phyloP scores from a whole-genome alignment of 495 filamentous ascomycete species.

The Symbiotaphrina buchneri region DNA sequence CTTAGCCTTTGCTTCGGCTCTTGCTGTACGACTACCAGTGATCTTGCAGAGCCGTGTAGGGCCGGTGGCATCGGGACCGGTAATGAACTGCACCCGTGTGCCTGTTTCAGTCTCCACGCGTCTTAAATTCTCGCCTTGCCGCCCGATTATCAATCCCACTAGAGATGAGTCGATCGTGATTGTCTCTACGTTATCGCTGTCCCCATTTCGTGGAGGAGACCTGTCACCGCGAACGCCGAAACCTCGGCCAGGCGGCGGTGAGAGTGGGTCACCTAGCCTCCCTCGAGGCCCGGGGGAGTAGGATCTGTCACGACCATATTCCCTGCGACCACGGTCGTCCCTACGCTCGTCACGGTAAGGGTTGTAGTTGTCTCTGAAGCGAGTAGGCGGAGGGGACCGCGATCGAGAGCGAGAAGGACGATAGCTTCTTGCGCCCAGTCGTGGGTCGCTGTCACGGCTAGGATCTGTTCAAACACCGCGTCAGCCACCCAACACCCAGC shows the following conservation, averaged over 20 bases:
- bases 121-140: constrained; percentile 60
- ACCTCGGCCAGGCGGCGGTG: constrained; percentile 15
- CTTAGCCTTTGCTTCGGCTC: constrained; percentile 45
- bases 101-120: constrained; percentile 54
- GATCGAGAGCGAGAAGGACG: constrained; percentile 42
- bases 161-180: constrained; percentile 56
- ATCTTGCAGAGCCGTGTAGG: constrained; percentile 58
- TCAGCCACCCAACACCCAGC: neutral
- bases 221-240: constrained; percentile 20
- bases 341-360: constrained; percentile 61
- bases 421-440: constrained; percentile 23
- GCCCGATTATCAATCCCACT: constrained; percentile 67
- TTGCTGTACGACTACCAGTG: constrained; percentile 37
- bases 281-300: constrained; percentile 31
- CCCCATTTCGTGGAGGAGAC: constrained; percentile 23
- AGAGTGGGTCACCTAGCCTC: constrained; percentile 21
- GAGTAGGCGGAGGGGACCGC: constrained; percentile 30
- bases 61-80: constrained; percentile 37
- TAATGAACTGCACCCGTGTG: constrained; percentile 62
- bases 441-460: constrained; percentile 15
- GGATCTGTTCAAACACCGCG: constrained; percentile 2
- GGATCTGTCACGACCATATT: constrained; percentile 37
- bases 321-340: constrained; percentile 29
- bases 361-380: constrained; percentile 46
- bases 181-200: constrained; percentile 40